phyloP scores from a whole-genome alignment of 768 basidiomycete genomes.

The Podaxis sp. region DNA sequence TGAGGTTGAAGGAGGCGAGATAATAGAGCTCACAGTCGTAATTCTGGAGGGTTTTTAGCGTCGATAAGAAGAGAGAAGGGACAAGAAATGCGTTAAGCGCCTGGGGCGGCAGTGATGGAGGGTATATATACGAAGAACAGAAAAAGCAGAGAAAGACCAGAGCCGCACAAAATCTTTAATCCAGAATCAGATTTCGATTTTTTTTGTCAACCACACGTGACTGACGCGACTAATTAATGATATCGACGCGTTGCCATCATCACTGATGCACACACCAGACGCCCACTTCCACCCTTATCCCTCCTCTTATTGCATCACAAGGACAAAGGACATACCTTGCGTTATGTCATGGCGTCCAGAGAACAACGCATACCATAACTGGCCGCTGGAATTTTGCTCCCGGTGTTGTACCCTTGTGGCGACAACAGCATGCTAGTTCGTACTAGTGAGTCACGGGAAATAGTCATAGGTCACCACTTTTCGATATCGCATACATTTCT shows the following conservation, averaged over 20 bases:
- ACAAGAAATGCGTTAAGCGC: neutral
- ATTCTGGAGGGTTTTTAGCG: neutral
- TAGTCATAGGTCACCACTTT: neutral
- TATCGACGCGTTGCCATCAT: neutral
- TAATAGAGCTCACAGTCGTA: neutral
- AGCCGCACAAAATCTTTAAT: neutral
- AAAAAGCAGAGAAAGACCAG: neutral
- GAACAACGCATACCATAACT: neutral
- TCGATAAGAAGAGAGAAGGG: neutral
- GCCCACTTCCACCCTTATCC: too few species aligned
- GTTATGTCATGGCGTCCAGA: neutral
- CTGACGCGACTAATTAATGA: slow-evolving; percentile 1
- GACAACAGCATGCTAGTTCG: neutral
- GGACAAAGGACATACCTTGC: neutral
- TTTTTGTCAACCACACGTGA: neutral
- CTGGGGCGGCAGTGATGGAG: neutral
- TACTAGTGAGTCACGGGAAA: neutral
- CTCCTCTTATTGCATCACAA: neutral
- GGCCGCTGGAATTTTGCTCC: neutral
- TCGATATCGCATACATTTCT: neutral
- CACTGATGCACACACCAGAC: too few species aligned
- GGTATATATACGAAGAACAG: neutral
- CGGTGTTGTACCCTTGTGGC: neutral
- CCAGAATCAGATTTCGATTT: slow-evolving; percentile 1
- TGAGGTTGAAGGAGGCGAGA: slow-evolving; percentile 10